A percentile compares a stretch with the other conserved stretches of the same genome.
phyloP scores from a whole-genome alignment of 2,329 filamentous ascomycete genomes.

The Ascochyta koolunga region DNA sequence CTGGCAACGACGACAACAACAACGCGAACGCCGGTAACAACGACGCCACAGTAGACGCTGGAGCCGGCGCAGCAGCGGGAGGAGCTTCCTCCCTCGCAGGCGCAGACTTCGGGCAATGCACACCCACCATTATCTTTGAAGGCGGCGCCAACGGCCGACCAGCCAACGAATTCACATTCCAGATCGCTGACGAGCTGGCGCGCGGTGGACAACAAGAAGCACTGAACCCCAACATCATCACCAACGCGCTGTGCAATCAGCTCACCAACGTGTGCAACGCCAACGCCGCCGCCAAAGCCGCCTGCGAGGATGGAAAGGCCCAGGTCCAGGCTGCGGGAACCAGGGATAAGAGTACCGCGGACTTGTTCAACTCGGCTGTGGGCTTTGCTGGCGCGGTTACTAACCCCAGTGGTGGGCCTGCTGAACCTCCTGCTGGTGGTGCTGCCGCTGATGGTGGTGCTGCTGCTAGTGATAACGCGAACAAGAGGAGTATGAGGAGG shows the following conservation, averaged over 20 bases:
- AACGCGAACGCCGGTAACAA: conserved; percentile 14
- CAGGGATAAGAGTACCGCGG: conserved; percentile 49
- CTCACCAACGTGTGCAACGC: conserved; percentile 70
- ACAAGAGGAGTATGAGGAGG: conserved; percentile 29
- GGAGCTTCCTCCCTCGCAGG: conserved; percentile 19
- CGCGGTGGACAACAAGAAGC: conserved; percentile 69
- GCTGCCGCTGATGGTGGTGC: conserved; percentile 23
- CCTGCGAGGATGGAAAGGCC: conserved; percentile 61
- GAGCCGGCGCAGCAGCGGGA: conserved; percentile 14
- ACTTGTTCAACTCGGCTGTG: conserved; percentile 49
- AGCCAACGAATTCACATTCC: conserved; percentile 69
- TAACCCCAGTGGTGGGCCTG: conserved; percentile 40
- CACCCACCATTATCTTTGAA: conserved; percentile 65
- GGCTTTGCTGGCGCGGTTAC: conserved; percentile 47
- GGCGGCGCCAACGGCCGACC: conserved; percentile 59
- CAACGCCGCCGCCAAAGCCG: conserved; percentile 63
- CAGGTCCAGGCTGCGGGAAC: conserved; percentile 55
- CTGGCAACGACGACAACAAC: conserved; percentile 11
- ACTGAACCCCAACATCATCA: conserved; percentile 75
- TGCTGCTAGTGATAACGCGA: neutral
- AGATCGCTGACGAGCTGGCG: conserved; percentile 66
- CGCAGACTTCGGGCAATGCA: conserved; percentile 47
- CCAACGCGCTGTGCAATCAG: conserved; percentile 73
- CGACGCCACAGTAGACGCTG: conserved; percentile 15
- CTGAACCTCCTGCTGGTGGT: conserved; percentile 26